A percentile compares a stretch with the other conserved stretches of the same genome.
phyloP scores from a whole-genome alignment of 2,329 filamentous ascomycete species.

The Arthrobotrys sinensis region DNA sequence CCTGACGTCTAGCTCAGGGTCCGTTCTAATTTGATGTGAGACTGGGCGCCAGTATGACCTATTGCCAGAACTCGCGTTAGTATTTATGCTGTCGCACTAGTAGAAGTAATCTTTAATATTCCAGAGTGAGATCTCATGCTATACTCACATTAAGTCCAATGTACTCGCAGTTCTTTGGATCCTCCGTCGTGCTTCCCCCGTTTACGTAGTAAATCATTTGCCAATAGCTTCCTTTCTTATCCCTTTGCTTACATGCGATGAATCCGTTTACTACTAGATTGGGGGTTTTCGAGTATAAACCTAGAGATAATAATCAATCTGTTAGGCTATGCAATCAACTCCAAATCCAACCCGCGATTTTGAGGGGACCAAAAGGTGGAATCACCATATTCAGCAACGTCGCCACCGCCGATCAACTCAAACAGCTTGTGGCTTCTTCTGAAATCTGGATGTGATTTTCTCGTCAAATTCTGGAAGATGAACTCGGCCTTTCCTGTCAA shows the following conservation, averaged over 20 bases:
- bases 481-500: slow-evolving; percentile 51
- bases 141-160: slow-evolving; percentile 52
- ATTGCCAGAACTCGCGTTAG: neutral
- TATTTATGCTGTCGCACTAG: neutral
- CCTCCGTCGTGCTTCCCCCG: slow-evolving; percentile 30
- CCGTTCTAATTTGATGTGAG: neutral
- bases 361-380: neutral
- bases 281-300: slow-evolving; percentile 40
- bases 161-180: slow-evolving; percentile 45
- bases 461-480: slow-evolving; percentile 53
- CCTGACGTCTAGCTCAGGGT: neutral
- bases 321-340: no score
- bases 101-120: neutral
- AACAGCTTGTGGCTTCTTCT: slow-evolving; percentile 41
- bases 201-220: slow-evolving; percentile 55
- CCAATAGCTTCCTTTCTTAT: slow-evolving; percentile 43
- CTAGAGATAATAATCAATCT: slow-evolving; percentile 3
- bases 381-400: slow-evolving; percentile 47
- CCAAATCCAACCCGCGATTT: no score
- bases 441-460: slow-evolving; percentile 34
- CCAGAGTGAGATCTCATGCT: neutral
- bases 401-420: slow-evolving; percentile 47
- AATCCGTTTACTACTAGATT: slow-evolving; percentile 47
- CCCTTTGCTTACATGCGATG: slow-evolving; percentile 44
- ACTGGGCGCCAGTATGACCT: slow-evolving; percentile 27